Conservation (phyloP, 2,329 filamentous ascomycete species). For the Parascedosporium putredinis region DNA sequence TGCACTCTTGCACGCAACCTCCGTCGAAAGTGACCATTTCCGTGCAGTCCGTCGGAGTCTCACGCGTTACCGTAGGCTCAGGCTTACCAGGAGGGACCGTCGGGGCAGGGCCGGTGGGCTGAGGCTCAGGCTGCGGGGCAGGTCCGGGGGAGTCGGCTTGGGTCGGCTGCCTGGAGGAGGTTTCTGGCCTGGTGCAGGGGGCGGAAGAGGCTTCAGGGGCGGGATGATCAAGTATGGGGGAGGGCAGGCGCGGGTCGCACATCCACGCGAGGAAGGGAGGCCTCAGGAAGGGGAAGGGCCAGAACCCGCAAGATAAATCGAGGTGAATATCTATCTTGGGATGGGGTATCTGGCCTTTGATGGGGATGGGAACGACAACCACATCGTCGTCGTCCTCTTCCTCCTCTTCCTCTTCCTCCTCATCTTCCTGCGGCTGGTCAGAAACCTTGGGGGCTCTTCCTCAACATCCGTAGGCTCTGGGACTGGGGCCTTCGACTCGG, state of each 20-base stretch:
- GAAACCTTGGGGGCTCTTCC: neutral
- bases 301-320: neutral
- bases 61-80: neutral
- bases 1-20: slow-evolving; percentile 3
- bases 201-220: neutral
- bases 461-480: neutral
- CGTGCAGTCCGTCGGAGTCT: neutral
- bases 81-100: neutral
- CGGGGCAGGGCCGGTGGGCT: neutral
- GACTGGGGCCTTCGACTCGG: neutral
- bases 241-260: neutral
- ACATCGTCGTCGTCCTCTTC: neutral
- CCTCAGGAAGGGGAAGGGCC: neutral
- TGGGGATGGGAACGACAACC: too few species aligned
- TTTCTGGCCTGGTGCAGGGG: neutral
- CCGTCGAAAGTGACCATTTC: slow-evolving; percentile 3
- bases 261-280: neutral
- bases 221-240: neutral
- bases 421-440: neutral
- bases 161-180: neutral
- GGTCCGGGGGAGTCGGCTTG: neutral
- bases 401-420: slow-evolving; percentile 1
- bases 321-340: neutral
- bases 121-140: neutral
- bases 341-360: neutral